Percentiles rank a stretch among this genome's conserved stretches.
These are phyloP conservation scores for Leucocoprinus sp. DNA, from an alignment of 768 basidiomycete species.

Conservation along the genomic window DNA sequence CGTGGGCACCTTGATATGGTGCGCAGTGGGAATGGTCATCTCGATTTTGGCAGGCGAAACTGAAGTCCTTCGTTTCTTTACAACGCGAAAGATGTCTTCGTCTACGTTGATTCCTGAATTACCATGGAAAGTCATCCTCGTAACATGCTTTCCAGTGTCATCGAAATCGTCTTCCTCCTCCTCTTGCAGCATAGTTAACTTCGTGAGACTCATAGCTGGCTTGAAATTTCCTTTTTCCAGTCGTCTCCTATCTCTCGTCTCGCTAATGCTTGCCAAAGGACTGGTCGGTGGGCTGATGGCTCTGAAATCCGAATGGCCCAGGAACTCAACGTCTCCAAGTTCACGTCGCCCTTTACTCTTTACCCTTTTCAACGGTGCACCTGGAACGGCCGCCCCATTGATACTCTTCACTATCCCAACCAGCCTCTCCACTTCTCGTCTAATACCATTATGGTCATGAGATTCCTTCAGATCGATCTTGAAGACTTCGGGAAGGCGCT, in stretches of 20 bases:
- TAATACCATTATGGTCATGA: conserved; percentile 33
- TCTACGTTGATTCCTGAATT: conserved; percentile 19
- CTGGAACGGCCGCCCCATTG: conserved; percentile 21
- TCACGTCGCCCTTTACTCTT: conserved; percentile 15
- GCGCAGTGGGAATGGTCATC: conserved; percentile 16
- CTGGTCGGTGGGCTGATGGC: conserved; percentile 27
- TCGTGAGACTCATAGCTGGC: conserved; percentile 18
- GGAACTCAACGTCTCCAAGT: conserved; percentile 2
- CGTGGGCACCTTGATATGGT: conserved; percentile 11
- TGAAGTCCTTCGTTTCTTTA: conserved; percentile 18
- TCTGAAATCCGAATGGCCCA: conserved; percentile 12
- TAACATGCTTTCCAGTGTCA: conserved; percentile 1
- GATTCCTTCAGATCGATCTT: conserved; percentile 33
- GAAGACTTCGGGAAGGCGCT: conserved; percentile 42
- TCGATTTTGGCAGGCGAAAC: conserved; percentile 8
- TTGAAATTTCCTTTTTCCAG: conserved; percentile 11
- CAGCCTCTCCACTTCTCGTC: conserved; percentile 47
- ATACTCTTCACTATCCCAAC: conserved; percentile 41
- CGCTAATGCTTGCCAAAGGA: conserved; percentile 22
- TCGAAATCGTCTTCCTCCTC: conserved; percentile 20
- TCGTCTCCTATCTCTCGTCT: conserved; percentile 17
- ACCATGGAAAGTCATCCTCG: conserved; percentile 8
- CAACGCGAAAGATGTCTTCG: conserved; percentile 14
- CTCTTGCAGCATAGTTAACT: conserved; percentile 20
- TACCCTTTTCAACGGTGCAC: conserved; percentile 28